These are phyloP conservation scores for Aspergillus costaricaensis DNA, from an alignment of 2,329 filamentous ascomycete genomes.

Conservation along the genomic window DNA sequence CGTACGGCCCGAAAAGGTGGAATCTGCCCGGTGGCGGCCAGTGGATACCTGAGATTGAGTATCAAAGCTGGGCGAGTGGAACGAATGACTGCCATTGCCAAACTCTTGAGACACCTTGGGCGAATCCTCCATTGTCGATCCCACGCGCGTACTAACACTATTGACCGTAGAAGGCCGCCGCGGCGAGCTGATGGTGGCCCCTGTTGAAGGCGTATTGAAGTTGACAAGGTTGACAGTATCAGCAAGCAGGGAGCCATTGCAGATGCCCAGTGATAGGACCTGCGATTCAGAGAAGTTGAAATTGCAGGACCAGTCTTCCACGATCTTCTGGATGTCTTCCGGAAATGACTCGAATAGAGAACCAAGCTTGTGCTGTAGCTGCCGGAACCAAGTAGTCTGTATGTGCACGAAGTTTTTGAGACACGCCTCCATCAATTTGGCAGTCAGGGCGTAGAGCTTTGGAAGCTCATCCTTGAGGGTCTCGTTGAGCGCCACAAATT, in stretches of 20 bases:
- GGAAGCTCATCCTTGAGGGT: constrained; percentile 91
- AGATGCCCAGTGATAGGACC: constrained; percentile 70
- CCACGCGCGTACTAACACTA: constrained; percentile 57
- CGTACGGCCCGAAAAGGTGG: constrained; percentile 53
- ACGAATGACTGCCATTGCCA: constrained; percentile 66
- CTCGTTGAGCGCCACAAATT: constrained; percentile 89
- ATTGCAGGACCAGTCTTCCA: constrained; percentile 75
- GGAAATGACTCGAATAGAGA: constrained; percentile 69
- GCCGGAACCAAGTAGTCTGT: constrained; percentile 78
- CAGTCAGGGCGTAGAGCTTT: constrained; percentile 76
- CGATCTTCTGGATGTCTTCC: constrained; percentile 70
- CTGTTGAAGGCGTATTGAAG: constrained; percentile 56
- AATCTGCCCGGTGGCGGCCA: constrained; percentile 57
- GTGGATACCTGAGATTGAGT: constrained; percentile 29
- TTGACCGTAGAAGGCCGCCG: constrained; percentile 54
- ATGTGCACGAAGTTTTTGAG: constrained; percentile 81
- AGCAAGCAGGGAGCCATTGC: constrained; percentile 69
- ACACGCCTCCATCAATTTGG: constrained; percentile 79
- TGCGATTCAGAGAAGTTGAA: constrained; percentile 74
- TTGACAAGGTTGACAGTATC: constrained; percentile 62
- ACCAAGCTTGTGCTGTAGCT: constrained; percentile 81
- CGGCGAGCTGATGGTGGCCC: constrained; percentile 42
- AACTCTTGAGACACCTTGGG: constrained; percentile 69
- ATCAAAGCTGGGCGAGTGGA: constrained; percentile 57
- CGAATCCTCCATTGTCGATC: constrained; percentile 65